Evolutionary conservation across 1,139 yeast genomes (phyloP).

Genomic region (Lodderomyces elongisporus): DNA sequence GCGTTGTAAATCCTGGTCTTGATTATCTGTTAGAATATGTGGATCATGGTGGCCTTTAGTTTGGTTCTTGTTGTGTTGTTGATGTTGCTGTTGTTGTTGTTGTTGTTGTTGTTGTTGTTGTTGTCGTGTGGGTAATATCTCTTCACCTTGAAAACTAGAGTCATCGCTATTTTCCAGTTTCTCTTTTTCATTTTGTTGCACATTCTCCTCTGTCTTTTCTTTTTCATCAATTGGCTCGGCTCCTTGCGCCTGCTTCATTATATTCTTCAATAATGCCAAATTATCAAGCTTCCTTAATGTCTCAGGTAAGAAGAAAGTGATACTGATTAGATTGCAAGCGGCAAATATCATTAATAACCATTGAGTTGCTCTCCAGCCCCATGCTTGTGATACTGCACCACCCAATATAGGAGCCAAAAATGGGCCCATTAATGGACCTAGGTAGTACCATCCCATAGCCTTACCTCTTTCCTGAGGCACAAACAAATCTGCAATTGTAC

Average conservation of each 20-base stretch:
- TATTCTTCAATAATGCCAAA: conserved; percentile 42
- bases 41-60: neutral
- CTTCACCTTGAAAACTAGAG: conserved; percentile 1
- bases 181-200: conserved; percentile 1
- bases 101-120: neutral
- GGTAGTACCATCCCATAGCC: conserved; percentile 76
- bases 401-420: conserved; percentile 77
- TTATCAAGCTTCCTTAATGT: conserved; percentile 58
- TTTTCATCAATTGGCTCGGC: conserved; percentile 12
- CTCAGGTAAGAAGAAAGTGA: conserved; percentile 66
- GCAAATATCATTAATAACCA: conserved; percentile 75
- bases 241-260: conserved; percentile 14
- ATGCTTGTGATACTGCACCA: conserved; percentile 63
- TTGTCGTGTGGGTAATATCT: too few relatives aligned
- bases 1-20: conserved; percentile 10
- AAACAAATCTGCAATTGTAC: conserved; percentile 74
- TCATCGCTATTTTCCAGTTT: neutral
- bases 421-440: conserved; percentile 83
- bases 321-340: conserved; percentile 46
- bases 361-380: conserved; percentile 90
- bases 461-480: conserved; percentile 65
- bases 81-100: conserved; percentile 1
- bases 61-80: neutral
- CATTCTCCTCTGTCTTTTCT: conserved; percentile 8
- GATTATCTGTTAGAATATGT: neutral